These are phyloP conservation scores for Fonsecaea monophora DNA, from an alignment of 2,329 filamentous ascomycete species.

Conservation along the genomic window DNA sequence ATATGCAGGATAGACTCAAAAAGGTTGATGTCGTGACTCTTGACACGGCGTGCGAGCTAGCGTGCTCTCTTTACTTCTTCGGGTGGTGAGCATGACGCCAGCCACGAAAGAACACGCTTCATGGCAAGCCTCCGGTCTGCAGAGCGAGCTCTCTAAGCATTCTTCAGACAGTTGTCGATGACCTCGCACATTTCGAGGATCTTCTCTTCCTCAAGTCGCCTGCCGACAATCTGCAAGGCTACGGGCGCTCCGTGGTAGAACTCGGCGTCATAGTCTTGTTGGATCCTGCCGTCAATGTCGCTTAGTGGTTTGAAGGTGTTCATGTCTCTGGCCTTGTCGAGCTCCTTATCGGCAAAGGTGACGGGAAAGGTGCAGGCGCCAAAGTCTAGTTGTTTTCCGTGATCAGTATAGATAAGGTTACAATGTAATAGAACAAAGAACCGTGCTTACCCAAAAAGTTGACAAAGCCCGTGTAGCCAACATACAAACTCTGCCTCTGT, in stretches of 20 bases:
- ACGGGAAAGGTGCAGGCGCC: conserved; percentile 40
- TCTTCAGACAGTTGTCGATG: conserved; percentile 45
- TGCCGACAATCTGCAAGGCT: conserved; percentile 43
- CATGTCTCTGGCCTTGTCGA: conserved; percentile 35
- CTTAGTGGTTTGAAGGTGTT: conserved; percentile 40
- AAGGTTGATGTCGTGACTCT: not conserved
- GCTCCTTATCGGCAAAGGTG: conserved; percentile 38
- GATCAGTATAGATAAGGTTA: not conserved
- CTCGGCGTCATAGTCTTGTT: conserved; percentile 42
- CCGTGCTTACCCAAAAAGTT: conserved; percentile 41
- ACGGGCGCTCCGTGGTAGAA: conserved; percentile 46
- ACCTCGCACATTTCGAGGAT: conserved; percentile 49
- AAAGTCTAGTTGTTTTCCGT: conserved; percentile 27
- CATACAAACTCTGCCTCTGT: conserved; percentile 39
- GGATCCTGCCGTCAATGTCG: conserved; percentile 42
- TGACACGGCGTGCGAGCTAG: too few species aligned
- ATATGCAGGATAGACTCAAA: too few species aligned
- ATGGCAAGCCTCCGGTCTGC: not conserved
- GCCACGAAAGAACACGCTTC: not conserved
- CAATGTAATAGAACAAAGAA: conserved; percentile 32
- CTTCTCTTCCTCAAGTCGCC: conserved; percentile 45
- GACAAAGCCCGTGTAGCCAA: conserved; percentile 42
- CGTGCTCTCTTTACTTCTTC: not conserved
- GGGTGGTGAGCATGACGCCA: not conserved
- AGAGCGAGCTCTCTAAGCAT: not conserved